These are phyloP conservation scores for Annona cherimola DNA, from an alignment of 164 flowering plant genomes.

Conservation along the genomic window DNA sequence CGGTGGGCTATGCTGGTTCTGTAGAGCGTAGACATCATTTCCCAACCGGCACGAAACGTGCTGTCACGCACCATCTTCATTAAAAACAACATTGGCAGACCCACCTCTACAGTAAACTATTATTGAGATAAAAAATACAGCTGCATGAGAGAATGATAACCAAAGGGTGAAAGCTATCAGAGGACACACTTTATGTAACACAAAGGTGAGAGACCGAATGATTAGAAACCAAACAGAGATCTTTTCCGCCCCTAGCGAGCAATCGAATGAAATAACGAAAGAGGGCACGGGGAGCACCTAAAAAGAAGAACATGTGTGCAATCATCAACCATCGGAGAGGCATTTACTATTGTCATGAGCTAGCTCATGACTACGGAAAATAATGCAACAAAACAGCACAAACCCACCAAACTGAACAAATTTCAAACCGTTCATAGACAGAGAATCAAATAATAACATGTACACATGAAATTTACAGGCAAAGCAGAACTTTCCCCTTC, in stretches of 20 bases:
- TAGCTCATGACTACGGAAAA: background rate
- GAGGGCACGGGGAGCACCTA: background rate
- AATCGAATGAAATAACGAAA: background rate
- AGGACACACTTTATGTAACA: background rate
- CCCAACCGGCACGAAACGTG: background rate
- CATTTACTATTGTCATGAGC: background rate
- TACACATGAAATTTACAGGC: constrained; percentile 14
- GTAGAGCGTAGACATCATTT: background rate
- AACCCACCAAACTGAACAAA: background rate
- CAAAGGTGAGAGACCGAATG: background rate
- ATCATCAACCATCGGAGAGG: background rate
- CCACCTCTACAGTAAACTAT: background rate
- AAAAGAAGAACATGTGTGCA: background rate
- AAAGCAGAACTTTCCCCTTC: constrained; percentile 7
- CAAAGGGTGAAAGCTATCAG: background rate
- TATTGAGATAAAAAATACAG: background rate
- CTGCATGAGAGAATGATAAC: background rate
- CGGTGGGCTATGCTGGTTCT: too few species aligned
- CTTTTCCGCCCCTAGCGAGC: background rate
- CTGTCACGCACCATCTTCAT: too few species aligned
- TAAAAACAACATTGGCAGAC: too few species aligned
- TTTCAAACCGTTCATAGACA: background rate
- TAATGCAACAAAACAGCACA: background rate
- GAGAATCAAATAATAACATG: constrained; percentile 2
- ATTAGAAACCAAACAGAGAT: background rate